phyloP scores from a whole-genome alignment of 1,139 yeast species.

The Geotrichum cucujoidarum region DNA sequence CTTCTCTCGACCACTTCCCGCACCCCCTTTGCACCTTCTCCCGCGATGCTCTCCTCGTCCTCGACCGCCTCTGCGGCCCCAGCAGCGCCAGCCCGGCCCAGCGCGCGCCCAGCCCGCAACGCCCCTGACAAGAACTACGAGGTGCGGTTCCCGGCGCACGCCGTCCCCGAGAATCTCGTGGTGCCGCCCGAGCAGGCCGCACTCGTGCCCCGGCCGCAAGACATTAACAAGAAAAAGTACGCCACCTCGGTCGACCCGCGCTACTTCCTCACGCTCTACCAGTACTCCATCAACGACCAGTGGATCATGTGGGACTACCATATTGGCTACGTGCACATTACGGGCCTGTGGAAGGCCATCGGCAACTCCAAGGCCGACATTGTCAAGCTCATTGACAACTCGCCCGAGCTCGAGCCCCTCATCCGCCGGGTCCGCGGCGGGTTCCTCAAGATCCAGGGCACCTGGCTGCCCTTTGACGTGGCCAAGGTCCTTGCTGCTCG shows the following conservation, averaged over 20 bases:
- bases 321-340: constrained; percentile 83
- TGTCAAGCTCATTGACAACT: constrained; percentile 56
- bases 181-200: constrained; percentile 35
- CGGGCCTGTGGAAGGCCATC: constrained; percentile 85
- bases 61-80: not conserved
- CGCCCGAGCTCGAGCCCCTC: constrained; percentile 62
- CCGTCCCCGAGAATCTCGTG: constrained; percentile 21
- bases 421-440: constrained; percentile 86
- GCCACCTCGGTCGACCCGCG: constrained; percentile 72
- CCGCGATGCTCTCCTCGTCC: too few relatives aligned
- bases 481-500: constrained; percentile 66
- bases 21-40: too few relatives aligned
- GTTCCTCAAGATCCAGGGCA: constrained; percentile 86
- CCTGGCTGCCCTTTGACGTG: constrained; percentile 78
- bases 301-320: constrained; percentile 86
- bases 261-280: constrained; percentile 58
- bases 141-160: constrained; percentile 29
- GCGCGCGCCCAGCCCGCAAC: constrained; percentile 6
- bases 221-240: constrained; percentile 53
- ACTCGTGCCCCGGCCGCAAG: constrained; percentile 29
- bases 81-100: not conserved
- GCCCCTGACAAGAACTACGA: constrained; percentile 23
- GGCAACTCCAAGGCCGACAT: constrained; percentile 72
- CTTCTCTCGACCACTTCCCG: not conserved
- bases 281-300: constrained; percentile 56